Evolutionary conservation across 371 early-diverging fungal genomes (phyloP).

Genomic region (Mucor ambiguus): DNA sequence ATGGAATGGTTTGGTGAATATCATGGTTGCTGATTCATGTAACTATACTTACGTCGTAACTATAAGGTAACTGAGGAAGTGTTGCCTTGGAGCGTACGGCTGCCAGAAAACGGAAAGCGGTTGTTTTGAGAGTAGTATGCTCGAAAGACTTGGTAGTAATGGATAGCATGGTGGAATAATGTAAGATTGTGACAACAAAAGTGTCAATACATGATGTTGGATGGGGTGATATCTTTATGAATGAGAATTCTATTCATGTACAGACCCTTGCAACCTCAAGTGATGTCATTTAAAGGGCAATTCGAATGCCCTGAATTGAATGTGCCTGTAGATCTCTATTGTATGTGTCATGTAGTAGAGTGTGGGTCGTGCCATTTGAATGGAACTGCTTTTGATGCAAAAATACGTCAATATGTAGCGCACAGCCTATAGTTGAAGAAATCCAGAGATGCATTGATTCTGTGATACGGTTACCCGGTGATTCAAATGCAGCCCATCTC

Average conservation of each 20-base stretch:
- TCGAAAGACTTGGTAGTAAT: constrained; percentile 47
- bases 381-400: background rate
- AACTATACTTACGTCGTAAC: constrained; percentile 53
- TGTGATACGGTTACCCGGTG: background rate
- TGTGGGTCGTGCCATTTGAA: background rate
- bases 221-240: background rate
- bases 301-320: background rate
- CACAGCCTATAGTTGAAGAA: background rate
- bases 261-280: background rate
- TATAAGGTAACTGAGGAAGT: constrained; percentile 77
- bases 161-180: constrained; percentile 36
- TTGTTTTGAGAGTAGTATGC: constrained; percentile 29
- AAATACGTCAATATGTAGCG: background rate
- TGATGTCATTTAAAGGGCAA: background rate
- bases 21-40: background rate
- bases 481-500: background rate
- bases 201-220: background rate
- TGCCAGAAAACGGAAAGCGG: constrained; percentile 45
- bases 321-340: background rate
- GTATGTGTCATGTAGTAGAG: background rate
- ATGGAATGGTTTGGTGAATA: background rate
- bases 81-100: constrained; percentile 66
- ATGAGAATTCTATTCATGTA: background rate
- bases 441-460: background rate
- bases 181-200: background rate